A percentile compares a stretch with the other conserved stretches of the same genome.
These are phyloP conservation scores for Fragaria ananassa DNA, from an alignment of 306 rosid genomes.

Conservation along the genomic window DNA sequence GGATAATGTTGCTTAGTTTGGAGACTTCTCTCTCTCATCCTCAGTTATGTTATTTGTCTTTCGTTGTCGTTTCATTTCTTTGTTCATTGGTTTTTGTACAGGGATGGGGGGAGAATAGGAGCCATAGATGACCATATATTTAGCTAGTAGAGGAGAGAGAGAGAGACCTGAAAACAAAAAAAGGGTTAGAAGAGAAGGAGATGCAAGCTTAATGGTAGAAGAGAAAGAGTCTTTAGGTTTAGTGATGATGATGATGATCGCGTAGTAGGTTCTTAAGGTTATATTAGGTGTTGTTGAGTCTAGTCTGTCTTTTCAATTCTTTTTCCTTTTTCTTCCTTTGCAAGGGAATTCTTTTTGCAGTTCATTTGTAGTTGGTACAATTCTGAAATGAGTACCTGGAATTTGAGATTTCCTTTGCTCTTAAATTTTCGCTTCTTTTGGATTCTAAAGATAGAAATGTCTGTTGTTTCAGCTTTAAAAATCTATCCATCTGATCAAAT, in stretches of 20 bases:
- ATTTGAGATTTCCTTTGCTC: conserved; percentile 37
- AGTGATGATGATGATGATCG: conserved; percentile 33
- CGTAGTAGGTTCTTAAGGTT: conserved; percentile 43
- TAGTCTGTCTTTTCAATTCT: conserved; percentile 44
- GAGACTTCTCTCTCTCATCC: conserved; percentile 24
- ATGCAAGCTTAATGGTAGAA: conserved; percentile 64
- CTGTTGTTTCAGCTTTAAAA: neutral
- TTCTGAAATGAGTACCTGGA: conserved; percentile 64
- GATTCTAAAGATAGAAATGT: neutral
- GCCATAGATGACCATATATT: conserved; percentile 56
- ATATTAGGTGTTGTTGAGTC: conserved; percentile 43
- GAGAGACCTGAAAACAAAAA: conserved; percentile 25
- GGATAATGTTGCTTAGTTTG: conserved; percentile 27
- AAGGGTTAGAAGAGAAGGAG: conserved; percentile 28
- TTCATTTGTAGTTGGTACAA: conserved; percentile 71
- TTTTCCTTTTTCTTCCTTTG: conserved; percentile 46
- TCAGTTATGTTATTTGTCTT: conserved; percentile 46
- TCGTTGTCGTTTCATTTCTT: conserved; percentile 51
- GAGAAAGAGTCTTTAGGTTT: conserved; percentile 42
- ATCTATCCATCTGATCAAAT: neutral
- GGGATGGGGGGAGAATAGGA: conserved; percentile 64
- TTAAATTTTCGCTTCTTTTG: neutral
- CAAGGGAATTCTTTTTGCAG: conserved; percentile 97
- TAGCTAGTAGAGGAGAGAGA: conserved; percentile 61
- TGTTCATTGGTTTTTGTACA: conserved; percentile 86